Evolutionary conservation across 352 stramenopile species (phyloP).

Genomic region (Globisporangium perplexum): DNA sequence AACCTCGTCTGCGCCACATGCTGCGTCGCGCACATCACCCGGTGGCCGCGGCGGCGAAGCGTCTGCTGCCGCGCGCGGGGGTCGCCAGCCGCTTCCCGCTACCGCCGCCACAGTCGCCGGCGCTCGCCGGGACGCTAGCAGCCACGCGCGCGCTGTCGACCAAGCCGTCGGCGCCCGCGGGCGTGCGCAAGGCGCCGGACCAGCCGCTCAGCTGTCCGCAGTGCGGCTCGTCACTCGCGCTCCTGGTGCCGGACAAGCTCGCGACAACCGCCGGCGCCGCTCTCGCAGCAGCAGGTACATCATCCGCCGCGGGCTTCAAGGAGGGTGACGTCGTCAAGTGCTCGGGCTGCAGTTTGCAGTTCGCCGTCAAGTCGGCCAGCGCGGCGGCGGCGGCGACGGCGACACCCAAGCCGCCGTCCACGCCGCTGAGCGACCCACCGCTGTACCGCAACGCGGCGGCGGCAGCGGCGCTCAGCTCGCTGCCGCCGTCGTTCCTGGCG

Average conservation of each 20-base stretch:
- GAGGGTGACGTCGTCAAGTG: slow-evolving; percentile 78
- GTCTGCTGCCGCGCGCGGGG: slow-evolving; percentile 2
- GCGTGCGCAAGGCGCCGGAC: slow-evolving; percentile 14
- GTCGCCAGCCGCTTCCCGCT: not conserved
- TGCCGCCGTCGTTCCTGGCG: slow-evolving; percentile 48
- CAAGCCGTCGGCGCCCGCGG: slow-evolving; percentile 7
- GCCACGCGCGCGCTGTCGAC: slow-evolving; percentile 6
- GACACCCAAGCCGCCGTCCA: slow-evolving; percentile 6
- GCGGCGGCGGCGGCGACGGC: not conserved
- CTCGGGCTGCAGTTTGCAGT: slow-evolving; percentile 62
- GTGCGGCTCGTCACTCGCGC: slow-evolving; percentile 47
- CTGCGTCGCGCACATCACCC: not conserved
- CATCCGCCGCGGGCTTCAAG: slow-evolving; percentile 40
- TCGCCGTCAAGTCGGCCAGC: slow-evolving; percentile 48
- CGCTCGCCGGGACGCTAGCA: not conserved
- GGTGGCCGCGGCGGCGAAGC: not conserved
- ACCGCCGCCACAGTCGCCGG: not conserved
- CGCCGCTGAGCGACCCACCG: slow-evolving; percentile 21
- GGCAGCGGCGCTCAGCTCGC: slow-evolving; percentile 55
- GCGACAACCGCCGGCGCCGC: slow-evolving; percentile 5
- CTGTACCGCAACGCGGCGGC: slow-evolving; percentile 60
- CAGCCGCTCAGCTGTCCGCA: slow-evolving; percentile 57
- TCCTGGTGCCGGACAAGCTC: slow-evolving; percentile 29
- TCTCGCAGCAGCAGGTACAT: no score
- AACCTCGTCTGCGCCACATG: not conserved